phyloP scores from a whole-genome alignment of 306 rosid species.

The Gynostemma pentaphyllum region DNA sequence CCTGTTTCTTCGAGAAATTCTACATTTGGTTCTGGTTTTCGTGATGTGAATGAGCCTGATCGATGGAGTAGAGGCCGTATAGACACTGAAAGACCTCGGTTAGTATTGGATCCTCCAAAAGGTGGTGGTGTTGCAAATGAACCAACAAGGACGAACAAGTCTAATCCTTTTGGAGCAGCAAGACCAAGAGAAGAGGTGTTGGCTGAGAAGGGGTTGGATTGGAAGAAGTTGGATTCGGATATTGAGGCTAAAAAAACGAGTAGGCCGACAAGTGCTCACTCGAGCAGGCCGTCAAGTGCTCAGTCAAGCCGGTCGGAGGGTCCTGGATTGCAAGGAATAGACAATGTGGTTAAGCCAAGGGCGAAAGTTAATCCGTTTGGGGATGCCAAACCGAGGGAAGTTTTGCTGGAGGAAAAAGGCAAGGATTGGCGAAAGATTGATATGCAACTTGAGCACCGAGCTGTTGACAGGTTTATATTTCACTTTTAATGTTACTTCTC shows the following conservation, averaged over 20 bases:
- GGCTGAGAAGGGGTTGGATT: conserved; percentile 89
- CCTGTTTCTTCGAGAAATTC: conserved; percentile 52
- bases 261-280: conserved; percentile 74
- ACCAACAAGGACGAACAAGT: conserved; percentile 40
- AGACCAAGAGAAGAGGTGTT: conserved; percentile 88
- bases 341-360: conserved; percentile 39
- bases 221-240: conserved; percentile 80
- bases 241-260: conserved; percentile 76
- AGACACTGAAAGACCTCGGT: conserved; percentile 58
- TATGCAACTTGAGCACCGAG: conserved; percentile 69
- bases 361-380: conserved; percentile 91
- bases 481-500: background rate
- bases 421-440: conserved; percentile 93
- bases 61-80: conserved; percentile 52
- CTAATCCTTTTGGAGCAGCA: conserved; percentile 78
- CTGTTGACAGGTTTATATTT: conserved; percentile 55
- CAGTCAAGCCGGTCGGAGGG: conserved; percentile 82
- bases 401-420: conserved; percentile 72
- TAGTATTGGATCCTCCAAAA: conserved; percentile 66
- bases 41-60: conserved; percentile 55
- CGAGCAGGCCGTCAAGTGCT: conserved; percentile 89
- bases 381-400: conserved; percentile 93
- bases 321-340: conserved; percentile 44
- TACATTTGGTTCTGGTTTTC: conserved; percentile 57
- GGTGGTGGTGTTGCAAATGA: conserved; percentile 32